Evolutionary conservation across 1,139 yeast species (phyloP), one percentile per base, ranked within the genome.

Genomic region (Candida gigantensis): DNA sequence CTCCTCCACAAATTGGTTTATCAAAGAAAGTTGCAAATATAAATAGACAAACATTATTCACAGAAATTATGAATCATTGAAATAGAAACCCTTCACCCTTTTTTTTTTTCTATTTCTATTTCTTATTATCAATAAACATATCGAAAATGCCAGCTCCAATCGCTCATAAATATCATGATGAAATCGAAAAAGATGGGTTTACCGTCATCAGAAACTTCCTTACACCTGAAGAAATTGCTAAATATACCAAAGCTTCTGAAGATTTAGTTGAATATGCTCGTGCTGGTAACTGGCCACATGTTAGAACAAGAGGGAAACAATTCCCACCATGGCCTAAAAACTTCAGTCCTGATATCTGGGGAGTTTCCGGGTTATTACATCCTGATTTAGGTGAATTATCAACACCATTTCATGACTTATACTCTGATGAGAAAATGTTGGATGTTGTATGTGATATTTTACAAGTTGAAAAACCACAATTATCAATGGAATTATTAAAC

Each of bases 301-400:
- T 75, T 10, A 62, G 81, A 49, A 74, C 79, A 4, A 55, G 74
- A 35, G 79, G 79, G 5, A 76, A 76, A 45, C 81, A 75, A 50
- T 76, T 76, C 48, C 81, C 81, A 4, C 81, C 81, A 15, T 76
- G 81, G 81, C 80, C 80, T 10, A 59, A 62, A 44, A 72, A 73
- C 45, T 73, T 69, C 47, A 67, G 69, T 41, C 79, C 80, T 3
- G 80, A 76, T 43, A 75, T 76, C 42, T 76, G 81, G 81, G 81
- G 81, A 1, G 60, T 76, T 11, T 57, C 73, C 9, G 78, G 78
- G 2, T 58, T 76, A 36, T 58, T 76, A 51, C 72, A 75, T 45
- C 81, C 81, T 0, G 74, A 68, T 35, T 57, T 74, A 44, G 65
- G 65, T 2, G 69, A 65, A 3, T 52, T 65, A 37, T 55, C 70